phyloP scores from a whole-genome alignment of 208 protist genomes.

The Herpetomonas samuelpessoai region DNA sequence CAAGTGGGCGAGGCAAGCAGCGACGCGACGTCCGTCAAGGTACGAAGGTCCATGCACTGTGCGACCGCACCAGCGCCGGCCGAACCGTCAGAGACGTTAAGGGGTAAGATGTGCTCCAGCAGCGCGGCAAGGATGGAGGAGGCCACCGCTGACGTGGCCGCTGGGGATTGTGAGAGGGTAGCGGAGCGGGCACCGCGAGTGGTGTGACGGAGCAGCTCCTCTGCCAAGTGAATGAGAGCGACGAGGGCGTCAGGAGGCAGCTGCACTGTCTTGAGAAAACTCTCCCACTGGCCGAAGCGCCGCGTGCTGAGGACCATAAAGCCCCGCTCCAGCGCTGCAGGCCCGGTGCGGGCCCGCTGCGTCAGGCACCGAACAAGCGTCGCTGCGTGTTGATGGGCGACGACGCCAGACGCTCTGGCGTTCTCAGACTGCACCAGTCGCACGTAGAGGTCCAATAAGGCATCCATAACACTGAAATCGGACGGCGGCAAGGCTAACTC shows the following conservation, averaged over 20 bases:
- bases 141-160: background rate
- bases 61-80: background rate
- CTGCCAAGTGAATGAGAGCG: conserved; percentile 6
- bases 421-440: conserved; percentile 32
- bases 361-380: conserved; percentile 39
- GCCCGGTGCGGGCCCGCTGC: conserved; percentile 19
- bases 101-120: conserved; percentile 28
- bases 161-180: conserved; percentile 6
- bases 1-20: conserved; percentile 29
- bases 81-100: conserved; percentile 2
- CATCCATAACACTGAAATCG: conserved; percentile 28
- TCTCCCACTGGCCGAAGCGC: conserved; percentile 37
- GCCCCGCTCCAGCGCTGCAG: conserved; percentile 37
- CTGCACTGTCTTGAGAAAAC: conserved; percentile 21
- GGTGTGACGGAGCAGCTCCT: background rate
- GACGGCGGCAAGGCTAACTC: background rate
- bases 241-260: conserved; percentile 14
- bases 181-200: conserved; percentile 1
- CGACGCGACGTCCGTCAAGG: conserved; percentile 44
- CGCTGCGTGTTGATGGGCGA: conserved; percentile 16
- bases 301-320: conserved; percentile 64
- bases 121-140: conserved; percentile 33
- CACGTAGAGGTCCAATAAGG: conserved; percentile 62
- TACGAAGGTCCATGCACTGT: conserved; percentile 15
- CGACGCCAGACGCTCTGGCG: background rate